A percentile compares a stretch with the other conserved stretches of the same genome.
phyloP scores from a whole-genome alignment of 352 stramenopile species.

The Pythium coloratum region DNA sequence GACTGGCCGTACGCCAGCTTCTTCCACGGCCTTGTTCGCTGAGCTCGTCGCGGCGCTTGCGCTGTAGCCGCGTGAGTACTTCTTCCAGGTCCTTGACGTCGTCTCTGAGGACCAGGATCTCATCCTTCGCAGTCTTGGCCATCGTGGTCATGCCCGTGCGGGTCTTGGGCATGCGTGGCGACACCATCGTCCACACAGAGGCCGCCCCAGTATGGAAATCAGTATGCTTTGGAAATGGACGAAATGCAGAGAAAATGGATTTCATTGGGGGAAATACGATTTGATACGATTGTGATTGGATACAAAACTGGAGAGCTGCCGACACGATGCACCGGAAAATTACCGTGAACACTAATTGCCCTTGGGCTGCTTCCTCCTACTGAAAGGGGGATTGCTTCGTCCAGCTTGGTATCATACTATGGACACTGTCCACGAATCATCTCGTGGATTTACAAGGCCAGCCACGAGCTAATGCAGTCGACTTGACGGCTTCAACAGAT shows the following conservation, averaged over 20 bases:
- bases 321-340: too few relatives aligned
- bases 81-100: constrained; percentile 5
- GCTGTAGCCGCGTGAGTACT: constrained; percentile 10
- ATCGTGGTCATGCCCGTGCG: not conserved
- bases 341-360: too few relatives aligned
- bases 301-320: not conserved
- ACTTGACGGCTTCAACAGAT: too few relatives aligned
- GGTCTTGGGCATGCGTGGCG: not conserved
- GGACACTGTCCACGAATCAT: too few relatives aligned
- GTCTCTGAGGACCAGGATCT: constrained; percentile 16
- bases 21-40: constrained; percentile 32
- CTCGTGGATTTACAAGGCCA: too few relatives aligned
- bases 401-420: too few relatives aligned
- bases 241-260: not conserved
- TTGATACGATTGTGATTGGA: not conserved
- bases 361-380: too few relatives aligned
- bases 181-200: too few relatives aligned
- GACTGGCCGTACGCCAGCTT: constrained; percentile 15
- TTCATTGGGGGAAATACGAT: not conserved
- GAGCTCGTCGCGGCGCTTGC: constrained; percentile 3
- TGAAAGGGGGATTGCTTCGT: too few relatives aligned
- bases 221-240: not conserved
- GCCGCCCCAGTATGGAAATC: not conserved
- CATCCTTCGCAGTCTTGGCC: constrained; percentile 1
- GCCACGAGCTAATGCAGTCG: too few relatives aligned